These are phyloP conservation scores for Hanseniaspora lindneri DNA, from an alignment of 805 yeast genomes.

Conservation along the genomic window DNA sequence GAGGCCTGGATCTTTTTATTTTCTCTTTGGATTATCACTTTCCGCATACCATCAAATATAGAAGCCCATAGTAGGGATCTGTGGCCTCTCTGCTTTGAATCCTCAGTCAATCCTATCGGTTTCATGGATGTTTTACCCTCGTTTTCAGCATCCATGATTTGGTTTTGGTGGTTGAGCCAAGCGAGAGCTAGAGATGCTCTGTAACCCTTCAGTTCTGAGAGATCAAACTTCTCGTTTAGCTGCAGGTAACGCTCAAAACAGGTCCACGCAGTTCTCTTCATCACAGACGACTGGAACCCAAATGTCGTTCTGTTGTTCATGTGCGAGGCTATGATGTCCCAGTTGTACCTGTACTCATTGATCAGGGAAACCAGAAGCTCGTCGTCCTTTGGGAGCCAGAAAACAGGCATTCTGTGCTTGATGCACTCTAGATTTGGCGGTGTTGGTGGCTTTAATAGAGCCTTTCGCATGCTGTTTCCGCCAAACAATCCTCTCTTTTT, in stretches of 20 bases:
- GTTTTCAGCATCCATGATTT: constrained; percentile 42
- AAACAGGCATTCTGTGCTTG: constrained; percentile 78
- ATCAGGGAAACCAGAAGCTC: constrained; percentile 65
- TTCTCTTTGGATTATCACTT: constrained; percentile 81
- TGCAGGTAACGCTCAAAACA: constrained; percentile 94
- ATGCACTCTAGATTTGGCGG: constrained; percentile 79
- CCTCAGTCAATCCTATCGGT: constrained; percentile 87
- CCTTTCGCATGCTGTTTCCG: constrained; percentile 40
- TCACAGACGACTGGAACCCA: constrained; percentile 74
- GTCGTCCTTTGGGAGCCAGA: constrained; percentile 95
- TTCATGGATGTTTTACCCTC: constrained; percentile 34
- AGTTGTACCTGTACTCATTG: constrained; percentile 77
- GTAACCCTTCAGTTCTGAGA: constrained; percentile 76
- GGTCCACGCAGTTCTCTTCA: constrained; percentile 96
- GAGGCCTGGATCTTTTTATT: constrained; percentile 27
- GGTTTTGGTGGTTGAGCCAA: constrained; percentile 87
- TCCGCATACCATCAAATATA: constrained; percentile 90
- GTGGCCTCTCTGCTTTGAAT: constrained; percentile 88
- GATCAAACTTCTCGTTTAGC: constrained; percentile 75
- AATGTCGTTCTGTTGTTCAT: constrained; percentile 54
- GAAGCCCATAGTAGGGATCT: constrained; percentile 87
- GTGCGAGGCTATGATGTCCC: constrained; percentile 83
- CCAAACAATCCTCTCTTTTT: constrained; percentile 36
- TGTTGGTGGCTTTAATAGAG: constrained; percentile 68
- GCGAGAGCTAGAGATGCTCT: constrained; percentile 72